phyloP scores from a whole-genome alignment of 2,329 filamentous ascomycete genomes.

The Trichophyton mentagrophytes region DNA sequence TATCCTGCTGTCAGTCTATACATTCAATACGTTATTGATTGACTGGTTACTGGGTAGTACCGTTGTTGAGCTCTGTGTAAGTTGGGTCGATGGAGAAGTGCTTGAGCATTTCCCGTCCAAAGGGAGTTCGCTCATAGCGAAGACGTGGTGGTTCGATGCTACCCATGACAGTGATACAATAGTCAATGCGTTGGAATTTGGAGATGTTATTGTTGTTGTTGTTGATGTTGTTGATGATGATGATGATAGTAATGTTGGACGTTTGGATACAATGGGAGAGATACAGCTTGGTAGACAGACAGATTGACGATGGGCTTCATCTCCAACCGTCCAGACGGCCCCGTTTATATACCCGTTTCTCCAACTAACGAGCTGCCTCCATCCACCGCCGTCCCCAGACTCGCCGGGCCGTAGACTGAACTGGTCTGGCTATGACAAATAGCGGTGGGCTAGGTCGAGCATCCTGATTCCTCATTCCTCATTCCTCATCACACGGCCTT shows the following conservation, averaged over 20 bases:
- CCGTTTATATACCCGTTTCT: no score
- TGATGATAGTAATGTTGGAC: background rate
- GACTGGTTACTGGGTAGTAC: background rate
- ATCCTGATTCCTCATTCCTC: background rate
- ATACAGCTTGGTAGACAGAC: background rate
- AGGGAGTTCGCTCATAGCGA: slow-evolving; percentile 5
- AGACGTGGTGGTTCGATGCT: background rate
- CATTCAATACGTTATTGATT: background rate
- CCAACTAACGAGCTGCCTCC: no score
- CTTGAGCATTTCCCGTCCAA: slow-evolving; percentile 42
- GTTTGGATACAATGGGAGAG: background rate
- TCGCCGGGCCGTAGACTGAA: no score
- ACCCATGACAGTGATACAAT: background rate
- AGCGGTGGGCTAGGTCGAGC: background rate
- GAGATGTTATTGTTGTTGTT: background rate
- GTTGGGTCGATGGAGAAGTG: slow-evolving; percentile 56
- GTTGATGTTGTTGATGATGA: no score
- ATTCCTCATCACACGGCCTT: background rate
- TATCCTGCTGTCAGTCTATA: slow-evolving; percentile 6
- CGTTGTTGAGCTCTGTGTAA: slow-evolving; percentile 65
- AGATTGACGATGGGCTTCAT: no score
- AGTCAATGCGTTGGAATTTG: background rate
- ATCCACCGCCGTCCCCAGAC: no score
- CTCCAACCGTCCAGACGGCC: no score
- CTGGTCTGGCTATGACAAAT: background rate